Percentiles rank a stretch among this genome's conserved stretches.
Conservation (phyloP, 1,284 basidiomycete species). For the Xanthoconium separans region DNA sequence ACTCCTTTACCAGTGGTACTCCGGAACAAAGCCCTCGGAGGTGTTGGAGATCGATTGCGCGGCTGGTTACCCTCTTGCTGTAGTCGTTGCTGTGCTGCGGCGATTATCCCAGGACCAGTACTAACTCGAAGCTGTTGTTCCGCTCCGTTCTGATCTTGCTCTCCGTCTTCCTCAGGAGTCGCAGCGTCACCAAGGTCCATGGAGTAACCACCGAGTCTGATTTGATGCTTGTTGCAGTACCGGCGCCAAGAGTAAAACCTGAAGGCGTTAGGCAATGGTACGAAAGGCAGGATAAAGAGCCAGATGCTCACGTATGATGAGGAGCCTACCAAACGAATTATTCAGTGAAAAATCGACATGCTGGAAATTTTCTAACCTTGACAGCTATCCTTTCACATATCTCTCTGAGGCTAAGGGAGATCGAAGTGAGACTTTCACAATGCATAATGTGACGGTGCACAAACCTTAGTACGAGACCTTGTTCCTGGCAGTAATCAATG, state of each 20-base stretch:
- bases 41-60: constrained; percentile 69
- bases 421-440: not conserved
- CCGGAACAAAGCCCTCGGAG: constrained; percentile 69
- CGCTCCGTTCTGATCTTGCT: constrained; percentile 40
- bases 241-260: constrained; percentile 87
- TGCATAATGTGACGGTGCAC: constrained; percentile 1
- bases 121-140: constrained; percentile 33
- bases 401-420: constrained; percentile 59
- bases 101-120: constrained; percentile 45
- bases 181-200: constrained; percentile 60
- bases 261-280: constrained; percentile 6
- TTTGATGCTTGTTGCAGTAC: constrained; percentile 86
- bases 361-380: constrained; percentile 46
- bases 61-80: constrained; percentile 36
- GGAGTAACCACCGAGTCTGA: constrained; percentile 74
- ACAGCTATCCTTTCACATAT: constrained; percentile 82
- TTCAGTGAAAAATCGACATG: constrained; percentile 2
- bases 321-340: constrained; percentile 54
- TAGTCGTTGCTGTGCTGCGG: constrained; percentile 44
- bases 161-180: constrained; percentile 43
- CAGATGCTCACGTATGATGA: constrained; percentile 67
- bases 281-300: not conserved
- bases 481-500: constrained; percentile 82
- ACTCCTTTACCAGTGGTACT: constrained; percentile 86
- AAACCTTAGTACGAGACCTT: constrained; percentile 74